Evolutionary conservation across 345 rosid genomes (phyloP).

Genomic region (Camelina hispida): DNA sequence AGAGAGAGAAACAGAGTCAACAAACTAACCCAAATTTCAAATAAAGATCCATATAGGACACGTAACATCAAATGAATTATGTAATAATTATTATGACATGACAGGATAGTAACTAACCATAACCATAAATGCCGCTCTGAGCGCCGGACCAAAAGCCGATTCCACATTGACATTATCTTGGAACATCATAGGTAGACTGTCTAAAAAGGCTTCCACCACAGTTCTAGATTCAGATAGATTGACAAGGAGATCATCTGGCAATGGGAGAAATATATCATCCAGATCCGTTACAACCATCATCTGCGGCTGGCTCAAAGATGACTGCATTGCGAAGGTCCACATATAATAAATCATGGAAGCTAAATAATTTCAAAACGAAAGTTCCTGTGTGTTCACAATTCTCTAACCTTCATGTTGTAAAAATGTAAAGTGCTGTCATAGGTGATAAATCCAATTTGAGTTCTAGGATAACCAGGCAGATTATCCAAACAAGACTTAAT

Average conservation of each 20-base stretch:
- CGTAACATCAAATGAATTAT: neutral
- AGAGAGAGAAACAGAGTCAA: conserved; percentile 33
- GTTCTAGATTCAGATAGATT: conserved; percentile 95
- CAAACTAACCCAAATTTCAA: conserved; percentile 2
- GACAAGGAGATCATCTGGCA: conserved; percentile 98
- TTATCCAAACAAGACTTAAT: conserved; percentile 93
- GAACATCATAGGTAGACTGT: conserved; percentile 94
- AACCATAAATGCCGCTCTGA: conserved; percentile 92
- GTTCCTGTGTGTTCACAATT: conserved; percentile 18
- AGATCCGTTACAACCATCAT: conserved; percentile 99
- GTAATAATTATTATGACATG: conserved; percentile 20
- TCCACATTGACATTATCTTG: conserved; percentile 86
- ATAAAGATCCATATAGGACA: neutral
- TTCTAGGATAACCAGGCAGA: conserved; percentile 95
- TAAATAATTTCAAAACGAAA: conserved; percentile 18
- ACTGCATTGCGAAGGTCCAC: conserved; percentile 59
- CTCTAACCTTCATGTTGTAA: conserved; percentile 95
- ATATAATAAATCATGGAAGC: conserved; percentile 20
- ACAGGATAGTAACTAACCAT: conserved; percentile 66
- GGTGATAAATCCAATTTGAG: conserved; percentile 98
- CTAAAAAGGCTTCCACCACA: conserved; percentile 90
- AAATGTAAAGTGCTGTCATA: conserved; percentile 97
- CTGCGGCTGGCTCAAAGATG: conserved; percentile 96
- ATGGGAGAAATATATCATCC: conserved; percentile 89
- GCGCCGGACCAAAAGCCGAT: conserved; percentile 99